Evolutionary conservation across 2,329 filamentous ascomycete genomes (phyloP).

Genomic region (Colletotrichum godetiae): DNA sequence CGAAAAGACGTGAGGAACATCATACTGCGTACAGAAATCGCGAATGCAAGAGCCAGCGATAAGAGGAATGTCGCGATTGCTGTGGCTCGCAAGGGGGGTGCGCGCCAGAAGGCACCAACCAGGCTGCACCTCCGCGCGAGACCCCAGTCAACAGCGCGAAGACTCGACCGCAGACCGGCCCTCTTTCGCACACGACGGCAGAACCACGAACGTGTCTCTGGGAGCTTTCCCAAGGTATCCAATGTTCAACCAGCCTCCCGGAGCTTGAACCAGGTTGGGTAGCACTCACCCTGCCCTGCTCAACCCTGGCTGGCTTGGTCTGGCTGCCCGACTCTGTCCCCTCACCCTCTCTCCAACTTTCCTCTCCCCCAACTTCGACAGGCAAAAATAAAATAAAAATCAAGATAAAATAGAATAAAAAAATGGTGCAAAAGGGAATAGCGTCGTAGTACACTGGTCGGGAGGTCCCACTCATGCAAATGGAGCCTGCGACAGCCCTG

Average conservation of each 20-base stretch:
- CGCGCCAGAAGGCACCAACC: neutral
- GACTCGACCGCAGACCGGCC: slow-evolving; percentile 5
- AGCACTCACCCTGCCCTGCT: slow-evolving; percentile 25
- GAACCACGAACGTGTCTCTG: slow-evolving; percentile 23
- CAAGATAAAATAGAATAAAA: neutral
- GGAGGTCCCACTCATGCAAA: slow-evolving; percentile 27
- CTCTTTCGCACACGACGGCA: slow-evolving; percentile 3
- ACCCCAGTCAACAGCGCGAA: neutral
- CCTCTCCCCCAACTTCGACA: slow-evolving; percentile 17
- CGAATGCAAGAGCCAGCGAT: neutral
- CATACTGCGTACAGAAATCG: neutral
- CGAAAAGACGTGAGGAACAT: neutral
- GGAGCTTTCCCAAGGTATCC: slow-evolving; percentile 8
- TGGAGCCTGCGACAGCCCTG: slow-evolving; percentile 48
- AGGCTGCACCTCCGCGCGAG: neutral
- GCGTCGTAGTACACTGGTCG: slow-evolving; percentile 6
- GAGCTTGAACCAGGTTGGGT: slow-evolving; percentile 31
- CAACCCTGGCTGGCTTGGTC: slow-evolving; percentile 8
- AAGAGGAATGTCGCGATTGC: neutral
- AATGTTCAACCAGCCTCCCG: slow-evolving; percentile 32
- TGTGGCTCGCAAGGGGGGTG: slow-evolving; percentile 6
- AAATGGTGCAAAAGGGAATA: slow-evolving; percentile 24
- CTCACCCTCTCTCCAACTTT: slow-evolving; percentile 26
- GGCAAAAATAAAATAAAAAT: neutral
- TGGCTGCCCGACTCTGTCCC: slow-evolving; percentile 15